A percentile compares a stretch with the other conserved stretches of the same genome.
Conservation (phyloP, 345 rosid species). For the Syzygium oleosum region DNA sequence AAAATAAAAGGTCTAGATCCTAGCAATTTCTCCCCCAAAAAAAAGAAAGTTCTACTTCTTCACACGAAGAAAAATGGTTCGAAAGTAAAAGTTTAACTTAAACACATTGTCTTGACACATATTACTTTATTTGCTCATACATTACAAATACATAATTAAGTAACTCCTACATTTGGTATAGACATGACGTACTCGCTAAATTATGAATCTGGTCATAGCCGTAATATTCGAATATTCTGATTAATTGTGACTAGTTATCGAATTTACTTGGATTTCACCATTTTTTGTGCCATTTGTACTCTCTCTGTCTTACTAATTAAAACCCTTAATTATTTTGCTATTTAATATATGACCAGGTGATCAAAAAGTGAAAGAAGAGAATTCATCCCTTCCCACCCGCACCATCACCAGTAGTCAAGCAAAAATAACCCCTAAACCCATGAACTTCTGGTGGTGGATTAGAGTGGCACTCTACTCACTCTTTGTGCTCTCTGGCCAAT, state of each 20-base stretch:
- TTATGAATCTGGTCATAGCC: neutral
- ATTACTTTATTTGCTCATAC: neutral
- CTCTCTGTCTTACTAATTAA: neutral
- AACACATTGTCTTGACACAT: neutral
- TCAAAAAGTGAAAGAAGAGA: conserved; percentile 9
- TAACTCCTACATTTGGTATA: neutral
- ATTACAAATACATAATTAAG: neutral
- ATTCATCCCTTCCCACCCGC: neutral
- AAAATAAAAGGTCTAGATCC: too few species aligned
- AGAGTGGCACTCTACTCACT: conserved; percentile 15
- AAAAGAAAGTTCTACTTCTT: neutral
- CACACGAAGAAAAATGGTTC: too few species aligned
- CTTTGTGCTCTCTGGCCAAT: conserved; percentile 18
- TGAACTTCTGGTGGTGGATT: conserved; percentile 21
- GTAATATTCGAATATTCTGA: neutral
- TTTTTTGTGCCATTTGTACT: neutral
- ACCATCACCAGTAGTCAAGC: neutral
- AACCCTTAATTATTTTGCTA: neutral
- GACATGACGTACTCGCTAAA: too few species aligned
- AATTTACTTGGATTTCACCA: neutral
- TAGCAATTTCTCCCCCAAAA: neutral
- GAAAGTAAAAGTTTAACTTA: neutral
- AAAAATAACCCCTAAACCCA: neutral
- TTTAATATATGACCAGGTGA: neutral
- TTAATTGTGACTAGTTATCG: neutral